Evolutionary conservation across 2,329 filamentous ascomycete species (phyloP), one percentile per base, ranked within the genome.

Genomic region (Aspergillus proliferans): DNA sequence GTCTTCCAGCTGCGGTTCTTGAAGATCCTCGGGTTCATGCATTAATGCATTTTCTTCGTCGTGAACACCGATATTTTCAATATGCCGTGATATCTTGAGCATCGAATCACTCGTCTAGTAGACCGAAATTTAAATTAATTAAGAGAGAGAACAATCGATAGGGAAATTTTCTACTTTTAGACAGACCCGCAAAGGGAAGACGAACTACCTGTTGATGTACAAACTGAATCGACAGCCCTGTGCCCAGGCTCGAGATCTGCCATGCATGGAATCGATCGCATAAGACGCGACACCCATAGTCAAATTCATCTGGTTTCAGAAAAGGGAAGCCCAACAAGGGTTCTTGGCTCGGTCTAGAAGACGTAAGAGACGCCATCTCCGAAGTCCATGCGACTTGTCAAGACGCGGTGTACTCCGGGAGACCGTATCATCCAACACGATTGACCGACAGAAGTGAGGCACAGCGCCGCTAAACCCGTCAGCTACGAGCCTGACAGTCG

Each of bases 231-330:
- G 61, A 60, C 8, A 53, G 58, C 65, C 76, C 78, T 45, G 76
- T 70, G 47, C 49, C 84, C 69, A 58, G 77, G 39, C 80, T 76
- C 81, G 83, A 50, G 72, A 71, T 52, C 69, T 71, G 48, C 81
- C 76, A 34, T 78, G 59, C 6, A 75, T 72, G 2, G 81, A 83
- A 3, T 84, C 71, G 30, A 55, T 58, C 49, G 47, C 57, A 48
- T 71, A 81, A 47, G 78, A 81, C 61, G 74, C 84, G 79, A 65
- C 85, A 88, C 47, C 77, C 80, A 60, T 82, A 76, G 47, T 79
- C 69, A 55, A 88, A 88, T 61, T 88, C 84, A 38, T 81, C 76
- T 9, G 69, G 60, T 9, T 70, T 78, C 24, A 88, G 75, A 50
- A 78, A 80, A 6, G 85, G 85, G 61, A 84, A 88, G 45, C 49